Percentiles rank a stretch among this genome's conserved stretches.
Evolutionary conservation across 495 filamentous ascomycete genomes (phyloP).

Genomic region (Penicillium desertorum): DNA sequence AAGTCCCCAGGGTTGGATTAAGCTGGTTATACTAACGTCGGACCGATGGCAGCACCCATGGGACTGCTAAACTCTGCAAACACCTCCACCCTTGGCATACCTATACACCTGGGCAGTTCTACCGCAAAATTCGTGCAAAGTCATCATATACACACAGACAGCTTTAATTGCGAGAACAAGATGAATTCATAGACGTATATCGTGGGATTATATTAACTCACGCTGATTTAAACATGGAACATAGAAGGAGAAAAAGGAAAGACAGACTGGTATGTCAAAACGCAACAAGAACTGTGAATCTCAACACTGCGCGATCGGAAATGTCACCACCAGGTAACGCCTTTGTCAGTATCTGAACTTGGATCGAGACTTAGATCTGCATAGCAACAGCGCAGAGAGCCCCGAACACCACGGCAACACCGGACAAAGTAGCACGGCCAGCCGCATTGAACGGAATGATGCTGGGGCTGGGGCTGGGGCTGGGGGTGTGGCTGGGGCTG

Average conservation of each 20-base stretch:
- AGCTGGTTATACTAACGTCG: background rate
- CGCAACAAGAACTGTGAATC: slow-evolving; percentile 8
- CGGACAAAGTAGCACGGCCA: slow-evolving; percentile 30
- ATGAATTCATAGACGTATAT: slow-evolving; percentile 13
- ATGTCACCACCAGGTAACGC: background rate
- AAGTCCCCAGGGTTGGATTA: too few relatives aligned
- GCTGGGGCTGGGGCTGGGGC: slow-evolving; percentile 15
- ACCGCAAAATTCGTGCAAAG: too few relatives aligned
- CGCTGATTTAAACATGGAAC: slow-evolving; percentile 10
- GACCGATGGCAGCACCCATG: background rate
- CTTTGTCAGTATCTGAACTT: background rate
- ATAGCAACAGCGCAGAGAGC: slow-evolving; percentile 24
- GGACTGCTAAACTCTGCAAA: background rate
- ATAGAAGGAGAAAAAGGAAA: slow-evolving; percentile 11
- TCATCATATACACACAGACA: background rate
- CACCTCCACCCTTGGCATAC: background rate
- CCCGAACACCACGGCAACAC: slow-evolving; percentile 26
- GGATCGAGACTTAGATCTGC: slow-evolving; percentile 24
- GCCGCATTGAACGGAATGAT: slow-evolving; percentile 30
- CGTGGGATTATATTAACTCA: slow-evolving; percentile 24
- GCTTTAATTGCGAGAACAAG: background rate
- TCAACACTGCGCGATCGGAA: slow-evolving; percentile 11
- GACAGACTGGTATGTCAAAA: slow-evolving; percentile 12
- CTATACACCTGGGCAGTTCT: too few relatives aligned
- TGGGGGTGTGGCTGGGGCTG: slow-evolving; percentile 3